These are phyloP conservation scores for Guyanaporus albipodus DNA, from an alignment of 768 basidiomycete species.

Conservation along the genomic window DNA sequence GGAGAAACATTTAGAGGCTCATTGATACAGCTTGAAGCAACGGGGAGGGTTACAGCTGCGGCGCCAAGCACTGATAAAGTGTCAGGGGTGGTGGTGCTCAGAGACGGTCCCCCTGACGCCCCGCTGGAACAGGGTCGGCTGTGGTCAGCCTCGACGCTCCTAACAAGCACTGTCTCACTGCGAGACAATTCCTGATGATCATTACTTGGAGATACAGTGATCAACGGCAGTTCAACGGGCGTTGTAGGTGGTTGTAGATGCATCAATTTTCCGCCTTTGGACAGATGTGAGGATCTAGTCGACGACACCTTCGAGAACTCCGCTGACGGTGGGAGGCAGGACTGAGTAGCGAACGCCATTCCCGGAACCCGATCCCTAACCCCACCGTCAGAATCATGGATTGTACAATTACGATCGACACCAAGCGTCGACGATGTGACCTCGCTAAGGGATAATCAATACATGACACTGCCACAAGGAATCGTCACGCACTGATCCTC, in stretches of 20 bases:
- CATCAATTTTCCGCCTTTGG: not conserved
- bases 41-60: not conserved
- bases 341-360: not conserved
- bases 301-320: not conserved
- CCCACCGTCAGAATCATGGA: not conserved
- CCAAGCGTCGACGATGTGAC: not conserved
- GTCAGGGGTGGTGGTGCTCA: too few species aligned
- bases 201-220: conserved; percentile 1
- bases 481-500: conserved; percentile 9
- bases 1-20: not conserved
- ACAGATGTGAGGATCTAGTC: not conserved
- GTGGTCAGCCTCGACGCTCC: not conserved
- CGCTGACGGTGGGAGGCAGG: not conserved
- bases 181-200: not conserved
- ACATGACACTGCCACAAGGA: not conserved
- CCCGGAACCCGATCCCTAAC: not conserved
- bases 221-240: not conserved
- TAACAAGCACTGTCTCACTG: not conserved
- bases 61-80: not conserved
- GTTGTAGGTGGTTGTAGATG: not conserved
- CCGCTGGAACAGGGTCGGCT: not conserved
- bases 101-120: not conserved
- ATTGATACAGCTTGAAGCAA: not conserved
- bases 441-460: conserved; percentile 9
- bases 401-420: not conserved